Evolutionary conservation across 345 rosid species (phyloP), one percentile per base, ranked within the genome.

Genomic region (Syzygium jambos): DNA sequence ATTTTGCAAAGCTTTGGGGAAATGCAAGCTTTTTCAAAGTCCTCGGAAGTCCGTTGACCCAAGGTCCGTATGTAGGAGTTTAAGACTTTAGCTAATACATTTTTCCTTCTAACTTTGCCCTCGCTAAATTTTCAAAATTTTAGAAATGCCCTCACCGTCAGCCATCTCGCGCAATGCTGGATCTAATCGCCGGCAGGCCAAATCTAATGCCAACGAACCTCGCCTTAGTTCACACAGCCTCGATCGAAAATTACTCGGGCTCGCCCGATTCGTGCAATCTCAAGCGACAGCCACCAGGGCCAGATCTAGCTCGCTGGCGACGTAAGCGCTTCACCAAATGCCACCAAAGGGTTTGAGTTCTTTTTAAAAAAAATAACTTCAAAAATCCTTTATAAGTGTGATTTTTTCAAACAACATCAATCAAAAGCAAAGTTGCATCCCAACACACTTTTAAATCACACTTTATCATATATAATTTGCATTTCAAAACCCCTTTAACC

Each of bases 151-250:
- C 73, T 61, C 73, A 12, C 9, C 1, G 0, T 15, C 0, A 6
- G 29, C 2, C 7, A 16, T 9, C 73, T n/a, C 0, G 0, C 2
- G 4, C 0, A 0, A 14, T 0, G 0, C 9, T 4, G 14, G 0
- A n/a, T 61, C 0, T n/a, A 0, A 61, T 19, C 0, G 7, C n/a
- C 1, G 9, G n/a, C 6, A 4, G 6, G 19, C 38, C 15, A 14
- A 8, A 61, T 61, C 19, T n/a, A n/a, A 4, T 12, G 1, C 30
- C 15, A 12, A 17, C 0, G 0, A 61, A 16, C 14, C 73, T 61
- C 17, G 14, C 34, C 29, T 61, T 8, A 61, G 73, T 16, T 61
- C 34, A n/a, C 9, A 13, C 14, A n/a, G 13, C 73, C 73, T 14
- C 2, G 3, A 0, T 3, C 34, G 5, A 61, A 8, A 52, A 52